Conservation (phyloP, 805 yeast species). For the Teunomyces lycoperdinae region DNA sequence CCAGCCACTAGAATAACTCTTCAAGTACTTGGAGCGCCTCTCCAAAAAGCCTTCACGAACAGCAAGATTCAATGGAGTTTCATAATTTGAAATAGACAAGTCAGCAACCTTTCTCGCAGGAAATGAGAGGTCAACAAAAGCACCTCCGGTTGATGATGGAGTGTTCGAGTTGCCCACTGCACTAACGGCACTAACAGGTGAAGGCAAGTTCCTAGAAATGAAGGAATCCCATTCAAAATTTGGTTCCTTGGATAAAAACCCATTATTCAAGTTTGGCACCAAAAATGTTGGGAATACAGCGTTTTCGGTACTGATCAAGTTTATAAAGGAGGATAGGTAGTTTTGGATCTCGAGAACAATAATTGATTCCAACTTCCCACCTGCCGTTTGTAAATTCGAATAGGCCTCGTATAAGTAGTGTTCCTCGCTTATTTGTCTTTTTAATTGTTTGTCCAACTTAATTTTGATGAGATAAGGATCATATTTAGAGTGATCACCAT, state of each 20-base stretch:
- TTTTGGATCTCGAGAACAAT: conserved; percentile 85
- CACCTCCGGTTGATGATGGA: conserved; percentile 29
- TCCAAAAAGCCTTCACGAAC: conserved; percentile 81
- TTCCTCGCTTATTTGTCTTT: conserved; percentile 77
- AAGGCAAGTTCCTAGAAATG: conserved; percentile 58
- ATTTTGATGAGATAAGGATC: conserved; percentile 83
- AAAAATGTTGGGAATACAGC: conserved; percentile 65
- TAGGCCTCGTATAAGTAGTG: conserved; percentile 86
- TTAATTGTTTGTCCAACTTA: conserved; percentile 71
- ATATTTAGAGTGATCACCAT: conserved; percentile 45
- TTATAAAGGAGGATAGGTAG: conserved; percentile 70
- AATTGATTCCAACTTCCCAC: conserved; percentile 80
- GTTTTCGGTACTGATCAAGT: conserved; percentile 68
- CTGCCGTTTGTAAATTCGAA: conserved; percentile 80
- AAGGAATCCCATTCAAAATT: conserved; percentile 88
- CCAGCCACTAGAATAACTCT: conserved; percentile 88
- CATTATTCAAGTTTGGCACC: conserved; percentile 56
- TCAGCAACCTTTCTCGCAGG: conserved; percentile 41
- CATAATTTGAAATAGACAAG: conserved; percentile 63
- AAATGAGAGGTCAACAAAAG: conserved; percentile 40
- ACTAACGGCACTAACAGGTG: conserved; percentile 23
- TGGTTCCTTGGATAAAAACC: conserved; percentile 75
- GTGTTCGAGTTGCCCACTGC: conserved; percentile 24
- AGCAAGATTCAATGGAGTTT: conserved; percentile 60
- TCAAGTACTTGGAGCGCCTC: conserved; percentile 85